Percentiles rank a stretch among this genome's conserved stretches.
Evolutionary conservation across 2,329 filamentous ascomycete genomes (phyloP).

Genomic region (Botryosphaeria agaves): DNA sequence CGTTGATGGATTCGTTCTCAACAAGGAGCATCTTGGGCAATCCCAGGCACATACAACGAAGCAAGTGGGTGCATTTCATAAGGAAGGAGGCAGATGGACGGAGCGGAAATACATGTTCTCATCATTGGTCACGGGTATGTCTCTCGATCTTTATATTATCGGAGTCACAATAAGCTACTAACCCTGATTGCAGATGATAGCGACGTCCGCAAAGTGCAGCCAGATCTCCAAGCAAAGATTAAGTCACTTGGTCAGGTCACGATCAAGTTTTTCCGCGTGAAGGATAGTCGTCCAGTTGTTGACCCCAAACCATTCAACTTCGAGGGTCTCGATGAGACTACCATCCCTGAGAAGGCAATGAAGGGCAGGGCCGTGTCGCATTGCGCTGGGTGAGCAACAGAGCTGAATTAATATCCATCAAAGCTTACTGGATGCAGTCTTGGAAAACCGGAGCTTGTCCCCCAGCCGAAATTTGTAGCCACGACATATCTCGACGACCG

Average conservation of each 20-base stretch:
- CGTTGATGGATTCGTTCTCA: not conserved
- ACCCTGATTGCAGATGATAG: slow-evolving; percentile 1
- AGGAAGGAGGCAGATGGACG: not conserved
- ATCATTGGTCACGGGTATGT: no score
- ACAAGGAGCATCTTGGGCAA: not conserved
- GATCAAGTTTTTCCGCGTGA: not conserved
- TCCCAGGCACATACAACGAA: not conserved
- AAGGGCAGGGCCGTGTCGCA: slow-evolving; percentile 8
- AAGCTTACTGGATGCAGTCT: not conserved
- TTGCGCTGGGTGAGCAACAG: slow-evolving; percentile 3
- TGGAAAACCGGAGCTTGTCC: not conserved
- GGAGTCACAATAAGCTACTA: not conserved
- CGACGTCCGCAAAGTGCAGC: no score
- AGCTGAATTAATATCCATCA: not conserved
- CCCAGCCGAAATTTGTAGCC: not conserved
- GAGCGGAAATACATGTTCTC: no score
- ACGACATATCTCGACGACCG: not conserved
- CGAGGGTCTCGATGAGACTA: not conserved
- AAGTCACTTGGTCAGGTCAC: not conserved
- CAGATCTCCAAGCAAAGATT: not conserved
- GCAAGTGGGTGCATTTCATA: not conserved
- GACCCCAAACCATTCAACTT: not conserved
- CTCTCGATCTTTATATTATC: slow-evolving; percentile 4
- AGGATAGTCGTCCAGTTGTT: not conserved
- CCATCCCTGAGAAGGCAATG: slow-evolving; percentile 7